These are phyloP conservation scores for Kwoniella europaea DNA, from an alignment of 768 basidiomycete genomes.

Conservation along the genomic window DNA sequence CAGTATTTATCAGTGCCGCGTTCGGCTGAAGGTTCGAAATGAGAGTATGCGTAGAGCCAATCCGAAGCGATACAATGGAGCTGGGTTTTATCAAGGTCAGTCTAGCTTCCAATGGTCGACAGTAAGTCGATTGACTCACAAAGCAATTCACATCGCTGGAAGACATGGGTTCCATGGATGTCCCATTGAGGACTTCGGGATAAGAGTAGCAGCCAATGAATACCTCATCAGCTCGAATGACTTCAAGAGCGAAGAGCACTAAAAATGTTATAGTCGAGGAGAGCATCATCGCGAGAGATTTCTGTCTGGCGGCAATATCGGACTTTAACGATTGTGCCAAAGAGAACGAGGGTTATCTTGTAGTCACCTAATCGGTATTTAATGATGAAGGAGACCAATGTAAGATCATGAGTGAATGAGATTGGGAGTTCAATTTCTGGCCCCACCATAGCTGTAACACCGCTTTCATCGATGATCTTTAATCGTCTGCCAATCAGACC, in stretches of 20 bases:
- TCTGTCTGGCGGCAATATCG: not conserved
- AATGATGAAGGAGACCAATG: too few relatives aligned
- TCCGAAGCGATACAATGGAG: not conserved
- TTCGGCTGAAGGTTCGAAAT: not conserved
- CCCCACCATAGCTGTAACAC: too few relatives aligned
- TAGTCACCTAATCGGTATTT: too few relatives aligned
- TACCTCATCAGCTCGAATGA: not conserved
- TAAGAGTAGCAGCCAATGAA: slow-evolving; percentile 1
- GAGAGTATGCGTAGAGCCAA: not conserved
- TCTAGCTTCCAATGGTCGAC: too few relatives aligned
- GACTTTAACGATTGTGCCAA: too few relatives aligned
- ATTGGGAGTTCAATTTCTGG: too few relatives aligned
- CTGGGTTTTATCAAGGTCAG: not conserved
- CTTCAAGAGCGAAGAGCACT: not conserved
- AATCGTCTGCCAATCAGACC: too few relatives aligned
- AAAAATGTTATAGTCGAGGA: not conserved
- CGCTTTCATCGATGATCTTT: too few relatives aligned
- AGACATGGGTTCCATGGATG: not conserved
- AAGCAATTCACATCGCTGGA: not conserved
- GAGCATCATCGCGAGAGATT: not conserved
- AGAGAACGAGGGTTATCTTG: too few relatives aligned
- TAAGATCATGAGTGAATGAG: too few relatives aligned
- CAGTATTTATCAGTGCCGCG: not conserved
- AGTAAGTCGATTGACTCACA: not conserved
- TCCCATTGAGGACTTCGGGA: not conserved